Base-by-base conservation (phyloP, 805 yeast genomes). In the Scheffersomyces spartinae region DNA sequence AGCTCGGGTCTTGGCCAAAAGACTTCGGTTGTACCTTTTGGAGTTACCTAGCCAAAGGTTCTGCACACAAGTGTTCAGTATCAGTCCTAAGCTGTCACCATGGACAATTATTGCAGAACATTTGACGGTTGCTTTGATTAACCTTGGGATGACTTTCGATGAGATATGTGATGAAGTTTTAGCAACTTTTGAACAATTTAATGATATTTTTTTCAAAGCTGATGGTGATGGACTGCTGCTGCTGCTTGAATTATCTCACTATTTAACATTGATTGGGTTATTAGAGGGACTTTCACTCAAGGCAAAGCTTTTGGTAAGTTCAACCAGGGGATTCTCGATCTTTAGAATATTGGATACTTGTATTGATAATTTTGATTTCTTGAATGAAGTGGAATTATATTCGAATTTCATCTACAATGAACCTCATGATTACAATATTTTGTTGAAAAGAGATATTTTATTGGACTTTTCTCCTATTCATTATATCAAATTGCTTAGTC, bases 41-140 rank as follows among this genome's bases (percentile, higher is more conserved):
- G 70, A 64, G 24, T 46, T 65, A 16, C 64, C 66, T 7, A 36
- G 34, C 9, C 73, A 66, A 36, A 38, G 42, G 16, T 69, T 72
- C 35, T 54, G 65, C 25, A n/a, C n/a, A n/a, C n/a, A n/a, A n/a
- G n/a, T n/a, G n/a, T n/a, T n/a, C n/a, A n/a, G n/a, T n/a, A n/a
- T 20, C 13, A 20, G 7, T 7, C 7, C 7, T 9, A 7, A 16
- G 8, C 20, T 44, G 6, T 40, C 49, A 13, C 64, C 64, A 3
- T 60, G 64, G 65, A 28, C 42, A 5, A 29, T 40, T 2, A 38
- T 59, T 21, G 50, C 49, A n/a, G 45, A 48, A 26, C 45, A 45
- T 15, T 41, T 60, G 32, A 47, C 63, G 2, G 17, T 32, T 4
- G 64, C 61, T 2, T 45, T 58, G 16, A 32, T 43, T 12, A 42